Base-by-base conservation (phyloP, 164 flowering plant species). In the Macadamia tetraphylla region DNA sequence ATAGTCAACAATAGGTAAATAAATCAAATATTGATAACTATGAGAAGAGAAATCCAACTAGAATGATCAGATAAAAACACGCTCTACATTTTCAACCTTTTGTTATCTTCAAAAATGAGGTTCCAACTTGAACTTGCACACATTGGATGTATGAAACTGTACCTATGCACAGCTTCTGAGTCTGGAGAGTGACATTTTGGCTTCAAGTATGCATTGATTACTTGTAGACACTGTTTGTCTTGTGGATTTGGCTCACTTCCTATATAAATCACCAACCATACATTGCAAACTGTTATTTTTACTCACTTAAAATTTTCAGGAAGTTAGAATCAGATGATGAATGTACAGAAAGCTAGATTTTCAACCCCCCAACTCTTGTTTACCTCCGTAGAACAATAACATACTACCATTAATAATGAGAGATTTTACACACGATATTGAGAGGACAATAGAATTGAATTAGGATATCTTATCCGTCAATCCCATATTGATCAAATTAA, bases 171-270 rank as follows among this genome's bases (percentile, higher is more conserved):
- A 43, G 76, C 82, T 40, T 71, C 84, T 71, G 98, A 94, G 70
- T 90, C 92, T 42, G 86, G 83, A 32, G 82, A 75, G 81, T 88
- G 97, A 75, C 97, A 94, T 74, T 81, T 91, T 46, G 98, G 98
- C 71, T 84, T 88, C 82, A 87, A 53, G 76, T 86, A 94, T 56
- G 97, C 98, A 75, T 87, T 62, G 8, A 88, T 84, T 56, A 90
- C 94, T 71, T 78, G 78, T 77, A 75, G 53, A 49, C 79, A 79
- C 67, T 79, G 79, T 63, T 82, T 63, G 23, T 71, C 53, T 68
- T 63, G 59, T 51, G 65, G 51, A 66, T 66, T 49, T 60, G 68
- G 66, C 43, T 67, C 69, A 55, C 61, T 58, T 65, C 77, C 88
- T 82, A 59, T 44, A 51, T 67, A 67, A 65, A 61, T 52, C 42